Evolutionary conservation across 192 early-diverging fungal species (phyloP).

Genomic region (Paraglomus brasilianum): DNA sequence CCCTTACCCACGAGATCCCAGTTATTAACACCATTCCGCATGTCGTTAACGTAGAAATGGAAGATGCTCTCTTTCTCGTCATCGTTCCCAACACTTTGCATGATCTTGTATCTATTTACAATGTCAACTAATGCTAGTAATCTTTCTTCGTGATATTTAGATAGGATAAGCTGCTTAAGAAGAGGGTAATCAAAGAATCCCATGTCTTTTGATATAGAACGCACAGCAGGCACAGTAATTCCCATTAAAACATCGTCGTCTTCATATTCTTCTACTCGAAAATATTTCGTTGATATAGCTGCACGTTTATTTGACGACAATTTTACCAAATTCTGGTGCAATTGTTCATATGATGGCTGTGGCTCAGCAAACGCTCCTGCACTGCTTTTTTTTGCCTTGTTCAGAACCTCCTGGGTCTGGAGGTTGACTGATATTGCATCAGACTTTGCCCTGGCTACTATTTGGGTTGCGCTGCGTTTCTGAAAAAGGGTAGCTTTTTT

Average conservation of each 20-base stretch:
- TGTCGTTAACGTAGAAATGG: constrained; percentile 9
- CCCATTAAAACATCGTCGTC: constrained; percentile 13
- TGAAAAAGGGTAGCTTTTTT: too few species aligned
- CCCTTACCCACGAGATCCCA: constrained; percentile 26
- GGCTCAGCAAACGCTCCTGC: too few species aligned
- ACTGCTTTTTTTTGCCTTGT: too few species aligned
- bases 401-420: too few species aligned
- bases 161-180: background rate
- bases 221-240: constrained; percentile 8
- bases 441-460: too few species aligned
- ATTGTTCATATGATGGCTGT: too few species aligned
- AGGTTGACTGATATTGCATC: too few species aligned
- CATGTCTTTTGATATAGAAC: constrained; percentile 7
- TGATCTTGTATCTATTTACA: constrained; percentile 7
- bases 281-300: too few species aligned
- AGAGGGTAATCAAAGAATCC: background rate
- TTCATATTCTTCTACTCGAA: constrained; percentile 14
- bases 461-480: too few species aligned
- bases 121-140: constrained; percentile 13
- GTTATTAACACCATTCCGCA: constrained; percentile 21
- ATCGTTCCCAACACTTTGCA: constrained; percentile 2
- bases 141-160: constrained; percentile 22
- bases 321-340: too few species aligned
- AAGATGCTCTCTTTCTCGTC: background rate
- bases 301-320: too few species aligned